phyloP scores from a whole-genome alignment of 2,329 filamentous ascomycete species.

The Hysterium pulicare region DNA sequence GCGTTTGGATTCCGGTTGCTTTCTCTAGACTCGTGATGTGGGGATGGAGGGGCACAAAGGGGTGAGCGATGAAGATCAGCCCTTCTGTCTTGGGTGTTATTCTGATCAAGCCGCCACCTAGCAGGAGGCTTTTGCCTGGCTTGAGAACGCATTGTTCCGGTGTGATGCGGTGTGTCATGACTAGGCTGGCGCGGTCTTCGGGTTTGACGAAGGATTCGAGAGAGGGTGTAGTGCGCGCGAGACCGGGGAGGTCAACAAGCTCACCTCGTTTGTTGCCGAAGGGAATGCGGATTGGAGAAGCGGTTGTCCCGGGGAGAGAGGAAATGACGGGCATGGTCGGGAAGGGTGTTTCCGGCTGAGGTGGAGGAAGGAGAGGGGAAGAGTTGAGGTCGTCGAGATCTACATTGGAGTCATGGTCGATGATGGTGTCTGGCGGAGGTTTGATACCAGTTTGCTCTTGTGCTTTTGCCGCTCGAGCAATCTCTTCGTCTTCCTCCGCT shows the following conservation, averaged over 20 bases:
- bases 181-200: conserved; percentile 62
- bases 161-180: conserved; percentile 74
- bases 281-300: conserved; percentile 87
- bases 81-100: conserved; percentile 72
- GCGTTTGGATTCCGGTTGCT: conserved; percentile 67
- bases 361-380: conserved; percentile 65
- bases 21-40: conserved; percentile 81
- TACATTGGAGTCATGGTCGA: conserved; percentile 23
- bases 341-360: conserved; percentile 68
- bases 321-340: conserved; percentile 85
- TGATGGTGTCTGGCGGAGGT: conserved; percentile 5
- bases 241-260: conserved; percentile 85
- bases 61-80: conserved; percentile 71
- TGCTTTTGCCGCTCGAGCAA: neutral
- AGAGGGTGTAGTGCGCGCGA: conserved; percentile 62
- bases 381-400: neutral
- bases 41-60: conserved; percentile 74
- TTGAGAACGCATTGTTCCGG: conserved; percentile 73
- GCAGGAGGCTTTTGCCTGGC: conserved; percentile 72
- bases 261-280: conserved; percentile 86
- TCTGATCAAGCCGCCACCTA: conserved; percentile 77
- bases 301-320: conserved; percentile 85
- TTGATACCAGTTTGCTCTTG: neutral
- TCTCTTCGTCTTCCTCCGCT: conserved; percentile 30
- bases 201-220: conserved; percentile 69